Percentiles rank a stretch among this genome's conserved stretches.
Conservation (phyloP, 441 rosid species). For the Populus hybrid region DNA sequence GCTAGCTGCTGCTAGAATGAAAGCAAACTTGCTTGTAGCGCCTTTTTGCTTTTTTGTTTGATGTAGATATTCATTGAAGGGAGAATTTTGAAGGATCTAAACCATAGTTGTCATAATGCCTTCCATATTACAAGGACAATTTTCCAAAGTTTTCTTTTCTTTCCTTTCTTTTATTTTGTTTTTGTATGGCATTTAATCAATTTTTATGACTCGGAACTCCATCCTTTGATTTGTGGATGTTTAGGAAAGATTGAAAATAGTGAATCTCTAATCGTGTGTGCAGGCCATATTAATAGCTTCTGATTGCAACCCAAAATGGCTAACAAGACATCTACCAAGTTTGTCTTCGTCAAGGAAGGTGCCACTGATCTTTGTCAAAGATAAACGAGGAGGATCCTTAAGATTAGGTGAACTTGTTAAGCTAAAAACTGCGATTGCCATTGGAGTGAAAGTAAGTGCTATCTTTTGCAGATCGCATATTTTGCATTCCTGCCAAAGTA, state of each 20-base stretch:
- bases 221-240: background rate
- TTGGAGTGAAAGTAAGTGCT: conserved; percentile 59
- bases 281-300: conserved; percentile 68
- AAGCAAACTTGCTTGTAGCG: background rate
- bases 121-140: background rate
- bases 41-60: background rate
- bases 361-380: conserved; percentile 52
- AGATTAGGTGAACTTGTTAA: conserved; percentile 78
- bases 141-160: background rate
- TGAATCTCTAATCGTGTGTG: background rate
- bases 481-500: background rate
- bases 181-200: background rate
- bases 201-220: background rate
- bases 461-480: background rate
- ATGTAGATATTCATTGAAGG: background rate
- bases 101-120: background rate
- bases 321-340: conserved; percentile 65
- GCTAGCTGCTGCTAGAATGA: background rate
- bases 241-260: background rate
- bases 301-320: conserved; percentile 79
- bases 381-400: conserved; percentile 61
- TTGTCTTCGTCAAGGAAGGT: conserved; percentile 72
- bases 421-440: conserved; percentile 67
- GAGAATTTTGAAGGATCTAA: background rate
- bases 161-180: too few species aligned